Conservation (phyloP, 345 rosid genomes). For the Aquilaria malaccensis region DNA sequence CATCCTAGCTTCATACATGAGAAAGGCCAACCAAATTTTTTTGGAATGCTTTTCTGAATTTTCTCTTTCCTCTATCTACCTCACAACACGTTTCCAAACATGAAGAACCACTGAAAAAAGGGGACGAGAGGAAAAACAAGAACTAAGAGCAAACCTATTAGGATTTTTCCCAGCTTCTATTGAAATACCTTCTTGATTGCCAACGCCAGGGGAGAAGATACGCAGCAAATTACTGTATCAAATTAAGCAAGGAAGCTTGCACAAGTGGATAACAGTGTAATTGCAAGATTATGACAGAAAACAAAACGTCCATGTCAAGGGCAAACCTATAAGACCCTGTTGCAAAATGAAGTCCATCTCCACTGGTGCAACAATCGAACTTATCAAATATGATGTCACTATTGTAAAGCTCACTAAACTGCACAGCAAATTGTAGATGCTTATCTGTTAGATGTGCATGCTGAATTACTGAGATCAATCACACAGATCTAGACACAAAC, state of each 20-base stretch:
- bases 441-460: no score
- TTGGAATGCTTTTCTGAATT: no score
- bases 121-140: not conserved
- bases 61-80: no score
- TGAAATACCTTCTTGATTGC: constrained; percentile 36
- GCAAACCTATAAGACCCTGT: constrained; percentile 67
- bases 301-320: constrained; percentile 4
- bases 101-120: not conserved
- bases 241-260: constrained; percentile 12
- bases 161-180: constrained; percentile 43
- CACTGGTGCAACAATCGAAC: constrained; percentile 59
- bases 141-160: constrained; percentile 29
- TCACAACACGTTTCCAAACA: no score
- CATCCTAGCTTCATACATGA: no score
- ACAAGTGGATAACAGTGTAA: not conserved
- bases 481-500: no score
- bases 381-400: constrained; percentile 62
- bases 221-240: constrained; percentile 41
- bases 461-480: no score
- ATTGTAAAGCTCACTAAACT: constrained; percentile 56
- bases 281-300: constrained; percentile 2
- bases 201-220: constrained; percentile 41
- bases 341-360: constrained; percentile 53
- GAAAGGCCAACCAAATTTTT: no score
- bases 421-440: constrained; percentile 19